Percentiles rank a stretch among this genome's conserved stretches.
Evolutionary conservation across 2,329 filamentous ascomycete genomes (phyloP).

Genomic region (Fusarium bulbicola): DNA sequence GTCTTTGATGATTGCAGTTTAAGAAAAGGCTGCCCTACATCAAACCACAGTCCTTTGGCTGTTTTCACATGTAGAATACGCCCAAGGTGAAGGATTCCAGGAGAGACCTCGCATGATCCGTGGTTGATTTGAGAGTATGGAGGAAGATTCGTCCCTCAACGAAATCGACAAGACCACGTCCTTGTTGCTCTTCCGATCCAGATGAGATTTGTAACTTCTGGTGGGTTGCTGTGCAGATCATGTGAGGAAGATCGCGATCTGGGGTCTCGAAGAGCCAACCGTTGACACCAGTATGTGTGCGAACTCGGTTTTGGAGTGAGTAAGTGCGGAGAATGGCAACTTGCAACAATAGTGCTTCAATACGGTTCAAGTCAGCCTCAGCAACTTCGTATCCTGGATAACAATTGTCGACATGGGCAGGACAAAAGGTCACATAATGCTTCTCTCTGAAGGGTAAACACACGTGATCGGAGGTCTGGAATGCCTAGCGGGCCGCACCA

Average conservation of each 20-base stretch:
- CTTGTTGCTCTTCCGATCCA: background rate
- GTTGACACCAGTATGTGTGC: background rate
- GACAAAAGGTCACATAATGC: conserved; percentile 17
- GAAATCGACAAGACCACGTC: background rate
- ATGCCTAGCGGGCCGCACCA: too few relatives aligned
- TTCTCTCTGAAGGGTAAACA: conserved; percentile 15
- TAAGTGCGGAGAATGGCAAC: conserved; percentile 7
- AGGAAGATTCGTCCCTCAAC: conserved; percentile 38
- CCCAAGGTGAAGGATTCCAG: conserved; percentile 1
- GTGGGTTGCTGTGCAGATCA: background rate
- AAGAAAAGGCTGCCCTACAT: background rate
- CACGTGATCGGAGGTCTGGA: background rate
- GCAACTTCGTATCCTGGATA: background rate
- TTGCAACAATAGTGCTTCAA: conserved; percentile 27
- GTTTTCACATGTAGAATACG: background rate
- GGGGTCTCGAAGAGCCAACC: background rate
- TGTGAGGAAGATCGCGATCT: conserved; percentile 18
- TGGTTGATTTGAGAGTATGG: conserved; percentile 28
- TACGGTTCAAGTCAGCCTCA: background rate
- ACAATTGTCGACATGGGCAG: conserved; percentile 6
- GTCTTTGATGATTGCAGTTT: background rate
- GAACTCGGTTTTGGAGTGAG: conserved; percentile 20
- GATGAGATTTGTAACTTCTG: background rate
- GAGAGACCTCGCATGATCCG: background rate
- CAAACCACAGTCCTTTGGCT: background rate